Evolutionary conservation across 768 basidiomycete genomes (phyloP).

Genomic region (Calocera cornea): DNA sequence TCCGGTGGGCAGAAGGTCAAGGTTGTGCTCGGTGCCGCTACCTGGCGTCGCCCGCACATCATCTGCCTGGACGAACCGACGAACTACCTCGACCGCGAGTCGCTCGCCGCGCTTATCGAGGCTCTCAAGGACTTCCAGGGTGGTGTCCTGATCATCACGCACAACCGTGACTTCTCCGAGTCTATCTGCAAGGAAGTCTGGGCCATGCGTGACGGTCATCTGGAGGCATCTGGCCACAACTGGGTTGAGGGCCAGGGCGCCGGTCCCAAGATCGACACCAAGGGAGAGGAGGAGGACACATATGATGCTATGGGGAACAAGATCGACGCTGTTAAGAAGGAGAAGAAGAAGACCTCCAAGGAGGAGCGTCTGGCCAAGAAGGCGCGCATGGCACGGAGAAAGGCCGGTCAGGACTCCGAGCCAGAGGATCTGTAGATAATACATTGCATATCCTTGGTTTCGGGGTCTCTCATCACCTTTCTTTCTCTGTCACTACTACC

Average conservation of each 20-base stretch:
- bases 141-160: slow-evolving; percentile 94
- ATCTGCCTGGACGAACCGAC: slow-evolving; percentile 97
- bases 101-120: slow-evolving; percentile 94
- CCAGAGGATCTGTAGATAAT: slow-evolving; percentile 21
- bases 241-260: slow-evolving; percentile 99
- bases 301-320: slow-evolving; percentile 99
- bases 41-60: slow-evolving; percentile 97
- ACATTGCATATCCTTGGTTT: slow-evolving; percentile 7
- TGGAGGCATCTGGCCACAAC: slow-evolving; percentile 96
- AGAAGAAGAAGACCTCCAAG: slow-evolving; percentile 62
- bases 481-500: background rate
- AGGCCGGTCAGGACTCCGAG: slow-evolving; percentile 63
- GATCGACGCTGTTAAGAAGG: slow-evolving; percentile 68
- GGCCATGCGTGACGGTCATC: slow-evolving; percentile 95
- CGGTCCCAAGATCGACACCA: slow-evolving; percentile 89
- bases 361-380: slow-evolving; percentile 93
- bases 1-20: slow-evolving; percentile 99
- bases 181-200: slow-evolving; percentile 95
- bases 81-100: slow-evolving; percentile 99
- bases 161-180: slow-evolving; percentile 99
- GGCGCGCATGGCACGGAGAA: slow-evolving; percentile 83
- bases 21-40: slow-evolving; percentile 95
- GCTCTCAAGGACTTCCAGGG: slow-evolving; percentile 97
- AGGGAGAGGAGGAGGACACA: slow-evolving; percentile 74
- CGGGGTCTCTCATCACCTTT: background rate